Conservation (phyloP, 345 rosid species). For the Acer negundo region DNA sequence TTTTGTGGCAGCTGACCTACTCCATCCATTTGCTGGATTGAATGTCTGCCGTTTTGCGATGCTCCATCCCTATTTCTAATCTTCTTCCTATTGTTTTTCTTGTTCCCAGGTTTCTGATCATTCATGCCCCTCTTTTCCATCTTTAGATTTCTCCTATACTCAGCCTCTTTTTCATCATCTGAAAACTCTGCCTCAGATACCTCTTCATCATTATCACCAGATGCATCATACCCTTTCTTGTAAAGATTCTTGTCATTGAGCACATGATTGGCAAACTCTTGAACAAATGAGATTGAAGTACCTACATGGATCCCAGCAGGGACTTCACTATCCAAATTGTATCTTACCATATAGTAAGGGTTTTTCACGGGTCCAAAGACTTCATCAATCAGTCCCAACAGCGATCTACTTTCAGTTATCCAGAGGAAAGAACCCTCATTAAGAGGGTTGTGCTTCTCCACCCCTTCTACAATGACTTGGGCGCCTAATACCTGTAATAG, state of each 20-base stretch:
- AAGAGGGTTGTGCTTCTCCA: slow-evolving; percentile 76
- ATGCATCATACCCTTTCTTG: slow-evolving; percentile 95
- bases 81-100: slow-evolving; percentile 56
- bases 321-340: slow-evolving; percentile 84
- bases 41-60: slow-evolving; percentile 41
- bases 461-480: slow-evolving; percentile 89
- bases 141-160: slow-evolving; percentile 63
- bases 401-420: slow-evolving; percentile 66
- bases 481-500: slow-evolving; percentile 57
- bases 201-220: slow-evolving; percentile 96
- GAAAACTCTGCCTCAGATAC: slow-evolving; percentile 78
- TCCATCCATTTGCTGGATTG: slow-evolving; percentile 31
- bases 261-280: slow-evolving; percentile 75
- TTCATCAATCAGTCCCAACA: slow-evolving; percentile 86
- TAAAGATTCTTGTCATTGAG: slow-evolving; percentile 69
- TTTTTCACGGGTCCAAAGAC: slow-evolving; percentile 91
- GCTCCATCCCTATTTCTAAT: slow-evolving; percentile 41
- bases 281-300: slow-evolving; percentile 64
- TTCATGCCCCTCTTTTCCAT: slow-evolving; percentile 67
- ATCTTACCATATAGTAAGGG: slow-evolving; percentile 85
- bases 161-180: slow-evolving; percentile 94
- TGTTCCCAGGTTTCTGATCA: slow-evolving; percentile 44
- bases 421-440: slow-evolving; percentile 86
- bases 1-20: slow-evolving; percentile 22
- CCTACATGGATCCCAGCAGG: slow-evolving; percentile 69